Conservation (phyloP, 2,329 filamentous ascomycete genomes). For the Penicillium sp. region DNA sequence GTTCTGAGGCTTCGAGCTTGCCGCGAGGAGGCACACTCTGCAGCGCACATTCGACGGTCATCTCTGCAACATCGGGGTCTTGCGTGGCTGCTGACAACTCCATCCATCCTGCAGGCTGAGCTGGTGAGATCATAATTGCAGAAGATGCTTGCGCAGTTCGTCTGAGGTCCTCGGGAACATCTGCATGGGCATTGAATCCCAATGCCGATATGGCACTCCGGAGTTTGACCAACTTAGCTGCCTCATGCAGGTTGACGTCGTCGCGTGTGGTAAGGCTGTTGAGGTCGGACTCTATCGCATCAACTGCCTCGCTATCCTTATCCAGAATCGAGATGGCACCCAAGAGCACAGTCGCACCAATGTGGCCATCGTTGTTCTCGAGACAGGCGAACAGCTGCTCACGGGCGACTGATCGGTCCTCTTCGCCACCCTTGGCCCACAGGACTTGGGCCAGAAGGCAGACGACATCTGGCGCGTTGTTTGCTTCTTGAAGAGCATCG, state of each 20-base stretch:
- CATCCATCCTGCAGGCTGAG: slow-evolving; percentile 78
- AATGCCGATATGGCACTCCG: slow-evolving; percentile 71
- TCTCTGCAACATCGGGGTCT: slow-evolving; percentile 62
- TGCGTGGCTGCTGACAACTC: slow-evolving; percentile 65
- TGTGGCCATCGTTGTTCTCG: slow-evolving; percentile 71
- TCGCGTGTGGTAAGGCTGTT: slow-evolving; percentile 69
- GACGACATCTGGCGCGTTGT: slow-evolving; percentile 76
- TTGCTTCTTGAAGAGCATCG: slow-evolving; percentile 73
- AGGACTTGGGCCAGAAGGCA: slow-evolving; percentile 88
- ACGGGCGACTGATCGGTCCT: slow-evolving; percentile 73
- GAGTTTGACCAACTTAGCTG: slow-evolving; percentile 70
- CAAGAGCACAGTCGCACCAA: slow-evolving; percentile 77
- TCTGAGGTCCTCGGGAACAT: slow-evolving; percentile 48
- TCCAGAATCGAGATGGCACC: slow-evolving; percentile 83
- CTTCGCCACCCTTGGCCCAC: slow-evolving; percentile 81
- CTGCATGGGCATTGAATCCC: slow-evolving; percentile 47
- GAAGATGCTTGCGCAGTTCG: slow-evolving; percentile 67
- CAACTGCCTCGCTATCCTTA: slow-evolving; percentile 73
- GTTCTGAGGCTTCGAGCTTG: slow-evolving; percentile 64
- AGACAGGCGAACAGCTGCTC: slow-evolving; percentile 79
- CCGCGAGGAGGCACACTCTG: slow-evolving; percentile 74
- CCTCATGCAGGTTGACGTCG: slow-evolving; percentile 63
- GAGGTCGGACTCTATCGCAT: slow-evolving; percentile 78
- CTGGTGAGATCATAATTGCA: slow-evolving; percentile 78
- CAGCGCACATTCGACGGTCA: slow-evolving; percentile 78